Evolutionary conservation across 352 stramenopile genomes (phyloP).

Genomic region (Pythium myriotylum): DNA sequence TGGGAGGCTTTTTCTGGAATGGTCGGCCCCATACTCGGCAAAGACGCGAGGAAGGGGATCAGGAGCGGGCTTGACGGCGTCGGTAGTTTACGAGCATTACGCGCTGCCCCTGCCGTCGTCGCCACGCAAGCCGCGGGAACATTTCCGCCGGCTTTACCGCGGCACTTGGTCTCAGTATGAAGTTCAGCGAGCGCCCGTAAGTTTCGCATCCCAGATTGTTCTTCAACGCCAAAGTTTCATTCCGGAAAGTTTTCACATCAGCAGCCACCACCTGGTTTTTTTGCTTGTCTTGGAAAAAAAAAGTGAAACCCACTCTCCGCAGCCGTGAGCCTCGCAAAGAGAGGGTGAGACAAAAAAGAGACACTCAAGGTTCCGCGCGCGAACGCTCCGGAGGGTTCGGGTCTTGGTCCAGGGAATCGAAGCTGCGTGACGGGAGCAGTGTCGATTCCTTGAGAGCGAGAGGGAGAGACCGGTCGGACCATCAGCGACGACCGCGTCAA

Average conservation of each 20-base stretch:
- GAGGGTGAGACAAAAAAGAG: conserved; percentile 7
- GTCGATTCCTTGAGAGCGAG: conserved; percentile 8
- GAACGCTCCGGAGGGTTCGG: conserved; percentile 4
- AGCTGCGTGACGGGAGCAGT: conserved; percentile 3
- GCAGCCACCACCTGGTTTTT: conserved; percentile 18
- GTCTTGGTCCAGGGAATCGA: neutral
- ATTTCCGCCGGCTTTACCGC: neutral
- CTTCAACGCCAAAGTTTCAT: conserved; percentile 33
- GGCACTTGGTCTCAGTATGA: conserved; percentile 24
- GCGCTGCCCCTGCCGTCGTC: conserved; percentile 9
- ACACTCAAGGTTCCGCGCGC: neutral
- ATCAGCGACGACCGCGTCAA: no score
- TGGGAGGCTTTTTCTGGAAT: conserved; percentile 34
- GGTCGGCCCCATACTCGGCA: conserved; percentile 6
- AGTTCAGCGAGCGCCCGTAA: conserved; percentile 25
- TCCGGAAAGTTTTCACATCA: conserved; percentile 14
- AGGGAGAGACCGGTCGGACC: neutral
- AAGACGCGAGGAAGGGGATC: conserved; percentile 12
- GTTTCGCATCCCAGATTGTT: conserved; percentile 28
- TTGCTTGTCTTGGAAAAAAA: conserved; percentile 3
- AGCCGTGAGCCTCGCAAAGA: no score
- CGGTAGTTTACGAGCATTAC: conserved; percentile 22
- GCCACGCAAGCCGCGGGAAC: conserved; percentile 4
- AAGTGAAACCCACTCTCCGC: conserved; percentile 5
- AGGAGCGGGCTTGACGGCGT: neutral